Conservation (phyloP, 208 protist species). For the Crithidia bombi region DNA sequence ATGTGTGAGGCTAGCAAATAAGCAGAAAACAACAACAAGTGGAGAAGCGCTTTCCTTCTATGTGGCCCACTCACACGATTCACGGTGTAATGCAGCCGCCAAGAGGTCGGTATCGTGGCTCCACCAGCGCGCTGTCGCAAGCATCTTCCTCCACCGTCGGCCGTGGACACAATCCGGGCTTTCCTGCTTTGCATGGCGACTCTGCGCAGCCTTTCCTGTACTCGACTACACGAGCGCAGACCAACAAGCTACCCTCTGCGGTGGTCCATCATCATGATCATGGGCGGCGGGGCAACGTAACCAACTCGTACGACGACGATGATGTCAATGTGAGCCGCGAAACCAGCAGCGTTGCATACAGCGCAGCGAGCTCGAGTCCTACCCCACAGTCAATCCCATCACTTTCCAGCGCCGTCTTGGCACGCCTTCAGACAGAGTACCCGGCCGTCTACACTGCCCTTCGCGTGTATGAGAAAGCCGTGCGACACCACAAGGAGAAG, state of each 20-base stretch:
- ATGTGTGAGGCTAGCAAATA: too few species aligned
- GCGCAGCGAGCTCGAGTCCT: background rate
- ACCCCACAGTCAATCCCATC: background rate
- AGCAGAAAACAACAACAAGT: too few species aligned
- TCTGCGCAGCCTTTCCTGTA: background rate
- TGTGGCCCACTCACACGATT: too few species aligned
- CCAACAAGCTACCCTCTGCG: background rate
- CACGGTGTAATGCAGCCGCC: background rate
- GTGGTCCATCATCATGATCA: background rate
- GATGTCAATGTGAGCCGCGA: too few species aligned
- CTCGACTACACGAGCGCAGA: background rate
- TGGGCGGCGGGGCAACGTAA: too few species aligned
- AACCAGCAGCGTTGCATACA: background rate
- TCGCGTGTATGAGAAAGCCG: slow-evolving; percentile 38
- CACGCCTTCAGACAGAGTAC: slow-evolving; percentile 22
- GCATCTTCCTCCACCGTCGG: background rate
- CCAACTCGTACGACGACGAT: background rate
- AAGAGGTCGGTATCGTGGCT: background rate
- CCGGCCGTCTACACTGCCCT: slow-evolving; percentile 36
- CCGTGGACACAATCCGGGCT: too few species aligned
- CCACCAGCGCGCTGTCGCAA: background rate
- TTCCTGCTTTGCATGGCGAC: too few species aligned
- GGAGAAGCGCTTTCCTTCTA: too few species aligned
- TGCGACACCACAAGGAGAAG: slow-evolving; percentile 50
- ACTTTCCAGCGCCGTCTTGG: slow-evolving; percentile 20